A percentile compares a stretch with the other conserved stretches of the same genome.
These are phyloP conservation scores for Sisymbrium irio DNA, from an alignment of 345 rosid genomes.

Conservation along the genomic window DNA sequence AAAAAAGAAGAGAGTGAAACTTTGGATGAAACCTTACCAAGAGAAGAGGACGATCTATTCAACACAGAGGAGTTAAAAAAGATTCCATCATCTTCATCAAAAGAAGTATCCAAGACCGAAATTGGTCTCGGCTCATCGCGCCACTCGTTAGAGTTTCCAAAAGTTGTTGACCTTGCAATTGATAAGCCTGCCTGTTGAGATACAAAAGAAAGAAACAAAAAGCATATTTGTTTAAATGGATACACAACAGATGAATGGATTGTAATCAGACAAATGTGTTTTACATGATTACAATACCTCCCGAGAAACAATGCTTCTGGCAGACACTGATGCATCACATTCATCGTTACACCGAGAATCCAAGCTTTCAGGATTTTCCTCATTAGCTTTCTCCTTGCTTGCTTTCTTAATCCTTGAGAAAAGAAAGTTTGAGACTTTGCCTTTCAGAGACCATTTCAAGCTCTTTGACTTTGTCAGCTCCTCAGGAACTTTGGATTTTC, in stretches of 20 bases:
- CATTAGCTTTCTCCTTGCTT: conserved; percentile 37
- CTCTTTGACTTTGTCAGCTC: conserved; percentile 49
- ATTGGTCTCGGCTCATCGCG: conserved; percentile 62
- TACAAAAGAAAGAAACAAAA: background rate
- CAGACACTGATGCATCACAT: conserved; percentile 14
- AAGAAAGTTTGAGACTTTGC: conserved; percentile 61
- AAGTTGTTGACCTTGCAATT: conserved; percentile 29
- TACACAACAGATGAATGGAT: background rate
- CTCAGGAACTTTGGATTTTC: conserved; percentile 38
- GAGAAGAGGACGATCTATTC: conserved; percentile 27
- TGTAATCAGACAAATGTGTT: conserved; percentile 6
- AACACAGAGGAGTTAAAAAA: conserved; percentile 37
- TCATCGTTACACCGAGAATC: conserved; percentile 28
- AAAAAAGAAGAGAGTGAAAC: background rate
- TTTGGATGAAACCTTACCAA: conserved; percentile 37
- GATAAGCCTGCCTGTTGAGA: conserved; percentile 37
- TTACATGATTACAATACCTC: conserved; percentile 21
- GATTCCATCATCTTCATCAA: conserved; percentile 52
- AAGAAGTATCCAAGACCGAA: conserved; percentile 57
- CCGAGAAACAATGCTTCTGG: conserved; percentile 14
- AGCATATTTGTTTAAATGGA: background rate
- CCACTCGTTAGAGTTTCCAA: conserved; percentile 41
- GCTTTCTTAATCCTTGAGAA: conserved; percentile 53
- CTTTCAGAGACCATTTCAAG: conserved; percentile 51
- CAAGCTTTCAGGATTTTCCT: conserved; percentile 29